Percentiles rank a stretch among this genome's conserved stretches.
These are phyloP conservation scores for Sindora glabra DNA, from an alignment of 306 rosid species.

Conservation along the genomic window DNA sequence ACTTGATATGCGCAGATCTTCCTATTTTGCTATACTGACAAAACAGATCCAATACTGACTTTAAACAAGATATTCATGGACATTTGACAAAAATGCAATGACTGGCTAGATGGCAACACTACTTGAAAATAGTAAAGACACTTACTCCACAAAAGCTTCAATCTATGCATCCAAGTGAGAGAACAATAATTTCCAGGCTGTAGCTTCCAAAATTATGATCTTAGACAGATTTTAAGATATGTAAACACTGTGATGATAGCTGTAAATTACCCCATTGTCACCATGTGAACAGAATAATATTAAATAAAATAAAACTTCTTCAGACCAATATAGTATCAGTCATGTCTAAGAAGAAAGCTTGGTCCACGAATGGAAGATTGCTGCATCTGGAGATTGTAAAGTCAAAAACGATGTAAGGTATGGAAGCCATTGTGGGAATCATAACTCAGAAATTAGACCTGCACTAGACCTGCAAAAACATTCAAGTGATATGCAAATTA, in stretches of 20 bases:
- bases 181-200: conserved; percentile 8
- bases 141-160: not conserved
- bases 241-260: conserved; percentile 24
- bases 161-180: not conserved
- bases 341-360: conserved; percentile 19
- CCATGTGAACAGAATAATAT: conserved; percentile 7
- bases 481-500: no score
- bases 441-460: conserved; percentile 26
- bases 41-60: conserved; percentile 22
- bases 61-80: no score
- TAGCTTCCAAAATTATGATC: conserved; percentile 36
- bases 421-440: conserved; percentile 30
- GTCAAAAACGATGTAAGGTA: conserved; percentile 9
- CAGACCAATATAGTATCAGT: no score
- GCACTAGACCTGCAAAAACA: conserved; percentile 42
- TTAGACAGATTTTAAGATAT: conserved; percentile 30
- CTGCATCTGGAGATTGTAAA: conserved; percentile 23
- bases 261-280: conserved; percentile 28
- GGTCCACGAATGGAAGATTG: conserved; percentile 10
- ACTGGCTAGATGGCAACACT: not conserved
- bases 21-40: conserved; percentile 7
- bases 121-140: not conserved
- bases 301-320: conserved; percentile 19
- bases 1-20: no score
- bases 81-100: conserved; percentile 5